Percentiles rank a stretch among this genome's conserved stretches.
Evolutionary conservation across 1,139 yeast genomes (phyloP).

Genomic region (Kazachstania sp.): DNA sequence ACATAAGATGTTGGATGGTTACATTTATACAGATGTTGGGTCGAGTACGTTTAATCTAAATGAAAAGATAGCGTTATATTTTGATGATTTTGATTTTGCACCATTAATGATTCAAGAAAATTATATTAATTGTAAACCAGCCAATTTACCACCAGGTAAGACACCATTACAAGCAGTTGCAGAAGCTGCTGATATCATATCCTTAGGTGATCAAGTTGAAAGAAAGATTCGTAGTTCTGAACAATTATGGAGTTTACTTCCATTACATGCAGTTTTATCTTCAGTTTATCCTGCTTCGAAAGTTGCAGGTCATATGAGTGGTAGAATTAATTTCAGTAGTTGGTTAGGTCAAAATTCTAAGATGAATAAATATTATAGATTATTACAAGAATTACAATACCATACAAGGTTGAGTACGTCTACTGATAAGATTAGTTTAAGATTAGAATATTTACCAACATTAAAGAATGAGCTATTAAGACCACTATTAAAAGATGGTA

Average conservation of each 20-base stretch:
- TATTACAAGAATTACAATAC: conserved; percentile 80
- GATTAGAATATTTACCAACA: conserved; percentile 69
- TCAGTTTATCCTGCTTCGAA: conserved; percentile 72
- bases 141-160: conserved; percentile 32
- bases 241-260: conserved; percentile 93
- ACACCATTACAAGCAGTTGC: conserved; percentile 59
- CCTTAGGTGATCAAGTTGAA: conserved; percentile 74
- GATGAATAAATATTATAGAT: conserved; percentile 63
- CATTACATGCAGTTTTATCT: conserved; percentile 84
- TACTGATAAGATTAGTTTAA: conserved; percentile 64
- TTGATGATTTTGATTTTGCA: conserved; percentile 89
- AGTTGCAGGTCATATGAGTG: conserved; percentile 64
- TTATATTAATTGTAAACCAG: conserved; percentile 60
- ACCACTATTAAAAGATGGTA: conserved; percentile 48
- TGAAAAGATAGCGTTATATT: conserved; percentile 82
- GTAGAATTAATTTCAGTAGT: conserved; percentile 69
- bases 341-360: conserved; percentile 93
- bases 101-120: conserved; percentile 97
- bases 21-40: conserved; percentile 43
- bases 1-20: conserved; percentile 57
- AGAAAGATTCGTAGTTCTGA: conserved; percentile 78
- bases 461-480: conserved; percentile 46
- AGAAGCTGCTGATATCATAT: conserved; percentile 77
- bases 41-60: conserved; percentile 50
- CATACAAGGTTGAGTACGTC: conserved; percentile 76